Evolutionary conservation across 441 rosid species (phyloP).

Genomic region (Gossypium davidsonii): DNA sequence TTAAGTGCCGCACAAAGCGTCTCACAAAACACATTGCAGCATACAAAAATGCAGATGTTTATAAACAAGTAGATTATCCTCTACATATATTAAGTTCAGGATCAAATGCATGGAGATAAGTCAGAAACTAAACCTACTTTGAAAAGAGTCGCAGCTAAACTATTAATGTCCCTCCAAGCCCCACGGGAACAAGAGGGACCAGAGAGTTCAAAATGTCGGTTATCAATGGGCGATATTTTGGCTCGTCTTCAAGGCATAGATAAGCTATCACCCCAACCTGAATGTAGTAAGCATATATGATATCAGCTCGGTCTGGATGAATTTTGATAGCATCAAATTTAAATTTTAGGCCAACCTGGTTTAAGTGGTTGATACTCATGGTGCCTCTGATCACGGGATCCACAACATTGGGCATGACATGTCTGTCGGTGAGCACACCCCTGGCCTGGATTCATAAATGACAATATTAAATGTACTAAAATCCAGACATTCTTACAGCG

Average conservation of each 20-base stretch:
- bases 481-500: not conserved
- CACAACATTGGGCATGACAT: not conserved
- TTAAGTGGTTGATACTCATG: not conserved
- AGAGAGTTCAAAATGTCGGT: not conserved
- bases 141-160: not conserved
- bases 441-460: conserved; percentile 52
- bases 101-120: not conserved
- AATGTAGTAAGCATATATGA: too few species aligned
- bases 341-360: not conserved
- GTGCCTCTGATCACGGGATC: conserved; percentile 3
- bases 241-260: not conserved
- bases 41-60: not conserved
- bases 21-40: not conserved
- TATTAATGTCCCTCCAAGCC: not conserved
- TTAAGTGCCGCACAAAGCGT: not conserved
- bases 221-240: not conserved
- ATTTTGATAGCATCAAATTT: not conserved
- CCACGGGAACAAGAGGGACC: not conserved
- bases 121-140: not conserved
- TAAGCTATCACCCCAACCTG: not conserved
- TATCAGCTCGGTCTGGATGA: not conserved
- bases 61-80: not conserved
- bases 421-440: not conserved
- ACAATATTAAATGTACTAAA: not conserved
- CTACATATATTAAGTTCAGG: not conserved